A percentile compares a stretch with the other conserved stretches of the same genome.
Conservation (phyloP, 805 yeast species). For the Diddensiella transvaalensis region DNA sequence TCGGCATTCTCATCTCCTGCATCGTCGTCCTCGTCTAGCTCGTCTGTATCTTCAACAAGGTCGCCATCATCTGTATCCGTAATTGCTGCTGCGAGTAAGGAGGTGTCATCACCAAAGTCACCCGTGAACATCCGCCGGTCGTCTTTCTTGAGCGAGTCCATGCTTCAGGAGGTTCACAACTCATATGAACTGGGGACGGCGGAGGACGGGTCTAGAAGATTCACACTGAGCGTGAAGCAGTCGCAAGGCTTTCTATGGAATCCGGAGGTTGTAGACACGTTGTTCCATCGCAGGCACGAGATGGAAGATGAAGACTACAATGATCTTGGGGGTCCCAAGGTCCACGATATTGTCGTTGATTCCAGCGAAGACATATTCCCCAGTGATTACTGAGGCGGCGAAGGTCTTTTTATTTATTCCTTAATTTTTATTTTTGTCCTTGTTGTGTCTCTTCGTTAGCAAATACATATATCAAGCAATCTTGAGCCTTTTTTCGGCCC, state of each 20-base stretch:
- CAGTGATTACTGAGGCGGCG: slow-evolving; percentile 18
- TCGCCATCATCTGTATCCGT: background rate
- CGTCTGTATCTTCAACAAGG: background rate
- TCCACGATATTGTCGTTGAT: slow-evolving; percentile 22
- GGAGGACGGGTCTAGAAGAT: slow-evolving; percentile 25
- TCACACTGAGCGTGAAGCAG: slow-evolving; percentile 24
- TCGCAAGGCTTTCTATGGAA: slow-evolving; percentile 32
- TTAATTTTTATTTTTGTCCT: background rate
- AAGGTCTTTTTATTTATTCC: background rate
- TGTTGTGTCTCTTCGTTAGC: background rate
- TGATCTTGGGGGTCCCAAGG: slow-evolving; percentile 20
- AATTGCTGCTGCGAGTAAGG: slow-evolving; percentile 3
- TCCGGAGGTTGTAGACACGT: slow-evolving; percentile 28
- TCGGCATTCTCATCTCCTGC: background rate
- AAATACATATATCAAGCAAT: background rate
- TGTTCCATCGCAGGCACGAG: slow-evolving; percentile 19
- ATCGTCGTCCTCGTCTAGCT: background rate
- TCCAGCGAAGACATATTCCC: slow-evolving; percentile 24
- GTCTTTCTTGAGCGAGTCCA: slow-evolving; percentile 25
- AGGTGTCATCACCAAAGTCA: slow-evolving; percentile 5
- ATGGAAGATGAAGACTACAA: slow-evolving; percentile 13
- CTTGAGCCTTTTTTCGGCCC: background rate
- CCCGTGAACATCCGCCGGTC: slow-evolving; percentile 21
- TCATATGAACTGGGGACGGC: slow-evolving; percentile 22
- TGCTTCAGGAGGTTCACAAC: slow-evolving; percentile 27